Base-by-base conservation (phyloP, 805 yeast species). In the Blastobotrys americana region DNA sequence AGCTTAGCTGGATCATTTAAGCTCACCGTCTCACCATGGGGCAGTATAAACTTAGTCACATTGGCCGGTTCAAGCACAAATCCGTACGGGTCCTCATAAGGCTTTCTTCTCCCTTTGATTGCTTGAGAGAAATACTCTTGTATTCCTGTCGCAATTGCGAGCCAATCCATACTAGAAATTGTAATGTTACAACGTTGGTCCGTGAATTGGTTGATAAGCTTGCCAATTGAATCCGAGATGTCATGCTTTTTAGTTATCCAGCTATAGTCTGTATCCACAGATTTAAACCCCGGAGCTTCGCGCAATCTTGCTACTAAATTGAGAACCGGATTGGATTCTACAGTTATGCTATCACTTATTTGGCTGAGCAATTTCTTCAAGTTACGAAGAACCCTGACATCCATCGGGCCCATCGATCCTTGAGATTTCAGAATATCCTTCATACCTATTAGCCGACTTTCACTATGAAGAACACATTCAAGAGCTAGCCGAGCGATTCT, bases 401-500 rank as follows among this genome's bases (percentile, higher is more conserved):
- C 57, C 15, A 40, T 37, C 2, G 54, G 48, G 3, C 43, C 44
- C 9, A 55, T 34, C n/a, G 39, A 39, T n/a, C 45, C 46, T 15
- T 44, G 49, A 13, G 45, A 38, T 20, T 40, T 37, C 5, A 50
- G 41, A 3, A 38, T 37, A 17, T 50, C 50, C 13, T 43, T 42
- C 6, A 55, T 28, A 4, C 50, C 34, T 28, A 48, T 39, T 1
- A 44, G 42, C 34, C 58, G 18, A 1, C 47, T 37, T 1, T 49
- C 49, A 1, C 56, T 41, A 22, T 42, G 36, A 10, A 52, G 37
- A 5, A 57, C 47, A 23, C 46, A 42, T 39, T 57, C 61, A 33
- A 57, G 41, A 1, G 54, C 51, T 6, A 47, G 43, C 19, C 61
- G 37, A 1, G 54, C 56, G 8, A 55, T 41, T n/a, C 59, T 37